Evolutionary conservation across 305 asterid genomes (phyloP).

Genomic region (Fraxinus platypoda): DNA sequence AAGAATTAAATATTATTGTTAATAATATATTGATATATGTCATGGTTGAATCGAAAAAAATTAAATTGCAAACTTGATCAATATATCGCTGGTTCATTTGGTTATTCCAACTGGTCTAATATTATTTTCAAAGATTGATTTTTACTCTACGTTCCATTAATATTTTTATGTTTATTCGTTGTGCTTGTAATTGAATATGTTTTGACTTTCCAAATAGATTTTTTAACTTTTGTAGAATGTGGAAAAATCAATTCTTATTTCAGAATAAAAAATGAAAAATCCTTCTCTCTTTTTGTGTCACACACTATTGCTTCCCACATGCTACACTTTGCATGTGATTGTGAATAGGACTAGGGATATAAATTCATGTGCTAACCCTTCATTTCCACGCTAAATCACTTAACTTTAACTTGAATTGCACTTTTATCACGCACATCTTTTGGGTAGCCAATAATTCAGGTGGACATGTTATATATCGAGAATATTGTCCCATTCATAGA

Average conservation of each 20-base stretch:
- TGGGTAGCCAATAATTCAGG: not conserved
- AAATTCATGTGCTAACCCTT: slow-evolving; percentile 35
- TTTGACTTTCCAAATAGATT: not conserved
- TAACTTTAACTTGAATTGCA: slow-evolving; percentile 25
- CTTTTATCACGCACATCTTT: not conserved
- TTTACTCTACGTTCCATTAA: no score
- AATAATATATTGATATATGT: no score
- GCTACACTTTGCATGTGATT: slow-evolving; percentile 26
- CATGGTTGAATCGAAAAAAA: no score
- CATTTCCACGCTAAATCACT: slow-evolving; percentile 30
- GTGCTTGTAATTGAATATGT: not conserved
- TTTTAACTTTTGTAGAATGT: not conserved
- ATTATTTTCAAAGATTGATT: no score
- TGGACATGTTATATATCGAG: not conserved
- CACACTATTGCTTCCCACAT: slow-evolving; percentile 19
- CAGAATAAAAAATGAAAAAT: not conserved
- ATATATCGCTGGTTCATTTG: no score
- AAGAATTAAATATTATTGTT: no score
- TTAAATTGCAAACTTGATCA: no score
- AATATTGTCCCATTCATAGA: not conserved
- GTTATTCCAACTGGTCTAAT: no score
- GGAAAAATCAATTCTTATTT: not conserved
- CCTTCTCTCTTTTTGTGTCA: not conserved
- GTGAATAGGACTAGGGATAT: slow-evolving; percentile 11
- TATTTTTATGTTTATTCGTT: not conserved